phyloP scores from a whole-genome alignment of 2,329 filamentous ascomycete species.

The Diplodia corticola region DNA sequence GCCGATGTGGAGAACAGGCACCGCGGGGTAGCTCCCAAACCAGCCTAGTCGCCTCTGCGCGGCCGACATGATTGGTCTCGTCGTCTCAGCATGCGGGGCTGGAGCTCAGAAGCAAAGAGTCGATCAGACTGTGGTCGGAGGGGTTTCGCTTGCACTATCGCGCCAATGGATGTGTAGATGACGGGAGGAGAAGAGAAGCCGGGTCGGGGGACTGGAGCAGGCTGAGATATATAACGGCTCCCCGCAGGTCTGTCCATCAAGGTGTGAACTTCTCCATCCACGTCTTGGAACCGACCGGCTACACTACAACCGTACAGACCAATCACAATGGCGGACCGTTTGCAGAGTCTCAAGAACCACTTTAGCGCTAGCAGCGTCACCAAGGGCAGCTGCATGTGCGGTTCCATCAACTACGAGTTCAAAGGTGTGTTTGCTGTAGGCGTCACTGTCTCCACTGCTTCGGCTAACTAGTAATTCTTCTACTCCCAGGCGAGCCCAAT shows the following conservation, averaged over 20 bases:
- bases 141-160: not conserved
- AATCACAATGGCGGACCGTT: constrained; percentile 17
- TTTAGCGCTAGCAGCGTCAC: constrained; percentile 27
- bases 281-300: not conserved
- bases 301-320: not conserved
- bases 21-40: constrained; percentile 10
- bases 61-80: not conserved
- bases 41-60: not conserved
- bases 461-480: not conserved
- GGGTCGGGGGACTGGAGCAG: not conserved
- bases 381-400: constrained; percentile 35
- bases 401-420: constrained; percentile 32
- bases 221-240: not conserved
- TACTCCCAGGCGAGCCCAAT: constrained; percentile 42
- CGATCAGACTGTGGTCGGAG: not conserved
- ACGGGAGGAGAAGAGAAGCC: constrained; percentile 1
- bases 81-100: not conserved
- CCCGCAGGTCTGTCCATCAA: not conserved
- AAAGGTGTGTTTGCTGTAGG: constrained; percentile 26
- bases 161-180: constrained; percentile 14
- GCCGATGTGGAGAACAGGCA: not conserved
- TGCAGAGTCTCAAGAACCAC: constrained; percentile 8
- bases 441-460: constrained; percentile 5
- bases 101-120: not conserved
- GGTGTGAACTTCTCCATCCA: not conserved